These are phyloP conservation scores for Epichloe uncinata DNA, from an alignment of 2,329 filamentous ascomycete genomes.

Conservation along the genomic window DNA sequence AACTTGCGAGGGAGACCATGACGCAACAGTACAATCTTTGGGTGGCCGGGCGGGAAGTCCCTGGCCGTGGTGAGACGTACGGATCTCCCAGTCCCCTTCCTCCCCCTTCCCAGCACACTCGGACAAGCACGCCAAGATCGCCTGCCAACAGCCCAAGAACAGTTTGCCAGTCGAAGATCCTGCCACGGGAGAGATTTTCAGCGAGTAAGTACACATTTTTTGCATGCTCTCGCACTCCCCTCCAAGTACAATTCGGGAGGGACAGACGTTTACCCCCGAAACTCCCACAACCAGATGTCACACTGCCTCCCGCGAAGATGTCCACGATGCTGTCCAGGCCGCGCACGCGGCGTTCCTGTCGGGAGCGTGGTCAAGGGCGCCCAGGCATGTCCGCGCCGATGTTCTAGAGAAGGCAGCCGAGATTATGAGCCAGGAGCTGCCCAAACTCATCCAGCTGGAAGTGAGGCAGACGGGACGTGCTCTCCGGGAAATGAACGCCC, in stretches of 20 bases:
- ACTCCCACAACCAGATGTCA: conserved; percentile 11
- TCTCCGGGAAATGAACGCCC: conserved; percentile 56
- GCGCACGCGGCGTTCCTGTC: conserved; percentile 41
- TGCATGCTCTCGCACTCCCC: neutral
- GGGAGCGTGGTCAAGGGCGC: no score
- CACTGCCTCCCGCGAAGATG: conserved; percentile 16
- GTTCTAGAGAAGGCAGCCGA: no score
- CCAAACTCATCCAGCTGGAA: conserved; percentile 47
- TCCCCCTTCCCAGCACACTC: neutral
- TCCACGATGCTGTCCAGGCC: conserved; percentile 15
- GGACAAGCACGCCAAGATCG: neutral
- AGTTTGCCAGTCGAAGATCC: conserved; percentile 42
- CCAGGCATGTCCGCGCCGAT: no score
- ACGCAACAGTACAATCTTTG: conserved; percentile 3
- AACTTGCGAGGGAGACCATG: neutral
- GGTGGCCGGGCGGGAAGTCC: conserved; percentile 3
- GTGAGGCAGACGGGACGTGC: conserved; percentile 55
- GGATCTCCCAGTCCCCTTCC: neutral
- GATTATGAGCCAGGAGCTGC: conserved; percentile 25
- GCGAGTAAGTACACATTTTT: conserved; percentile 24
- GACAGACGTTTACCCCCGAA: neutral
- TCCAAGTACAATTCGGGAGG: neutral
- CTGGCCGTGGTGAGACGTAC: conserved; percentile 5
- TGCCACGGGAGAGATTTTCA: conserved; percentile 37
- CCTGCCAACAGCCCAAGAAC: neutral